phyloP scores from a whole-genome alignment of 164 flowering plant genomes.

The Vitis rotundifolia region DNA sequence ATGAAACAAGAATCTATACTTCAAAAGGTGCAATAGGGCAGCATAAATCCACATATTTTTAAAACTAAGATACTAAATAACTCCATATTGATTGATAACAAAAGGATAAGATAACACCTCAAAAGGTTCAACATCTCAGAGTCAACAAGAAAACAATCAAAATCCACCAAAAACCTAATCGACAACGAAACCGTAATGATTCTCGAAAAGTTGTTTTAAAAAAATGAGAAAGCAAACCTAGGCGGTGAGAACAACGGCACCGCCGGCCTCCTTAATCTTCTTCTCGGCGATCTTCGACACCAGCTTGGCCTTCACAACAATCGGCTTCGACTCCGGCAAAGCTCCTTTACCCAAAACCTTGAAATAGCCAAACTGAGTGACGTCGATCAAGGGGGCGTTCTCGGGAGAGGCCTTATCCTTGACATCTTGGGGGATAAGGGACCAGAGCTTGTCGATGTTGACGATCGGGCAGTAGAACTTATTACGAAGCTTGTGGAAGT shows the following conservation, averaged over 20 bases:
- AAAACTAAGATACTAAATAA: too few species aligned
- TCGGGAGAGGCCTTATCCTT: conserved; percentile 36
- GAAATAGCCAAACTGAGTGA: conserved; percentile 39
- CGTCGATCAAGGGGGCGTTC: conserved; percentile 35
- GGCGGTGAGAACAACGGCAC: conserved; percentile 40
- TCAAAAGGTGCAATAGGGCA: too few species aligned
- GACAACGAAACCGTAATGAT: neutral
- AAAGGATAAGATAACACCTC: too few species aligned
- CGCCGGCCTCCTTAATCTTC: conserved; percentile 45
- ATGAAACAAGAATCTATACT: too few species aligned
- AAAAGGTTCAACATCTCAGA: too few species aligned
- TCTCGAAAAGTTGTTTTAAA: neutral
- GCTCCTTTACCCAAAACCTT: conserved; percentile 42
- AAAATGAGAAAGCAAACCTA: conserved; percentile 8
- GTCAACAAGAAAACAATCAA: neutral
- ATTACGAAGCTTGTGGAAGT: conserved; percentile 42
- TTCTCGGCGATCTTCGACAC: conserved; percentile 39
- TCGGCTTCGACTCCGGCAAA: conserved; percentile 31
- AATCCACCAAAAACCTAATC: neutral
- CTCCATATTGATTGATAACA: too few species aligned
- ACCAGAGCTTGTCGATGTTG: conserved; percentile 49
- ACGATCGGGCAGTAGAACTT: conserved; percentile 40
- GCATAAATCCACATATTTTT: too few species aligned
- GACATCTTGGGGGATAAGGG: conserved; percentile 35
- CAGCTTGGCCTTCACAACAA: conserved; percentile 46